phyloP scores from a whole-genome alignment of 768 basidiomycete genomes.

The Boletus sp. region DNA sequence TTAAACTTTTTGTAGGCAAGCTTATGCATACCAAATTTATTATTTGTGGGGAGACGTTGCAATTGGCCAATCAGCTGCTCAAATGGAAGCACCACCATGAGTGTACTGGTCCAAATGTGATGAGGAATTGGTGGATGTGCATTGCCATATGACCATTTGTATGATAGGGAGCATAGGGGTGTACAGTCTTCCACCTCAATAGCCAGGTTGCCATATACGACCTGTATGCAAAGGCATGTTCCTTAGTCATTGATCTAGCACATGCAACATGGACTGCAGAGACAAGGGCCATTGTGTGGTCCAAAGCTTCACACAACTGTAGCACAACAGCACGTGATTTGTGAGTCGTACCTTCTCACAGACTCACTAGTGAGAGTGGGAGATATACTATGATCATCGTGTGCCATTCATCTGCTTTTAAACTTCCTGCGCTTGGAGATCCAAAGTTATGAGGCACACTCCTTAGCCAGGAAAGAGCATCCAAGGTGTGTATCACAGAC shows the following conservation, averaged over 20 bases:
- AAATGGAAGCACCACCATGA: constrained; percentile 3
- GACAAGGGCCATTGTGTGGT: constrained; percentile 3
- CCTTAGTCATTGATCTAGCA: background rate
- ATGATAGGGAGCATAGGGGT: background rate
- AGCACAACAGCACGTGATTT: background rate
- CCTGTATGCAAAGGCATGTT: background rate
- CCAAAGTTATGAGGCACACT: background rate
- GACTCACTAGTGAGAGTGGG: background rate
- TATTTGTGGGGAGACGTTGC: background rate
- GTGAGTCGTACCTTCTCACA: background rate
- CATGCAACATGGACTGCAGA: background rate
- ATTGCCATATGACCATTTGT: background rate
- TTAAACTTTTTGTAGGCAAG: background rate
- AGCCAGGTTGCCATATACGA: background rate
- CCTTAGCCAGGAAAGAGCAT: background rate
- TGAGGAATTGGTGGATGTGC: background rate
- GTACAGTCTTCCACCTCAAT: background rate
- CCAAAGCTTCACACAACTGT: background rate
- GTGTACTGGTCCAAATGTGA: background rate
- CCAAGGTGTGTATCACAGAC: background rate
- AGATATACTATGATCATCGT: background rate
- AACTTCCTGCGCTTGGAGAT: background rate
- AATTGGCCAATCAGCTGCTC: background rate
- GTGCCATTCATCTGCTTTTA: constrained; percentile 7
- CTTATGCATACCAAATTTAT: background rate